phyloP scores from a whole-genome alignment of 2,329 filamentous ascomycete genomes.

The Colletotrichum australisinense region DNA sequence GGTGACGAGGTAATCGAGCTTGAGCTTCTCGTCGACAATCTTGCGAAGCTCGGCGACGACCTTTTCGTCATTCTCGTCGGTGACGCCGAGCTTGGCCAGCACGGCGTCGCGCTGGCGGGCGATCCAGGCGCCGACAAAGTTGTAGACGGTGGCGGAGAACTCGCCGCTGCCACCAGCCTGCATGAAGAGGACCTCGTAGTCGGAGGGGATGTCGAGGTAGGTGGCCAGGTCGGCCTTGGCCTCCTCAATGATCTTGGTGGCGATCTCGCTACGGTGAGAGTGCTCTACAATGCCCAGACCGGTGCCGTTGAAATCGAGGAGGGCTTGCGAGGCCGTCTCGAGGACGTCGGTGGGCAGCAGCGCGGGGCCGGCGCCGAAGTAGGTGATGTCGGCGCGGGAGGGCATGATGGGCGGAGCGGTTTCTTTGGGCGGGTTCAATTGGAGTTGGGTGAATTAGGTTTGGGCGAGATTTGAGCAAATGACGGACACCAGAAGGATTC shows the following conservation, averaged over 20 bases:
- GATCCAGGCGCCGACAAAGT: constrained; percentile 87
- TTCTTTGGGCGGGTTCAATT: not conserved
- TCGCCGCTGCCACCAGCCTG: constrained; percentile 87
- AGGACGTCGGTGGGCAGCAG: constrained; percentile 84
- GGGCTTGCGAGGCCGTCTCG: constrained; percentile 78
- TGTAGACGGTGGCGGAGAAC: constrained; percentile 87
- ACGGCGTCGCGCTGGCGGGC: constrained; percentile 72
- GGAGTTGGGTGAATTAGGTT: not conserved
- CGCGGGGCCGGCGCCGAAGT: constrained; percentile 94
- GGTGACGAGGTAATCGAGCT: constrained; percentile 90
- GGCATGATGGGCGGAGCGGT: constrained; percentile 65
- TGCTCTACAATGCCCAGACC: constrained; percentile 90
- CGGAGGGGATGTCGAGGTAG: constrained; percentile 84
- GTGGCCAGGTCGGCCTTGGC: constrained; percentile 79
- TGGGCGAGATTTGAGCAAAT: not conserved
- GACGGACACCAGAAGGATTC: not conserved
- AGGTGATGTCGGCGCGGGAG: constrained; percentile 78
- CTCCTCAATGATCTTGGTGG: constrained; percentile 81
- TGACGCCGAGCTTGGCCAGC: constrained; percentile 62
- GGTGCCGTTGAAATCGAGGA: constrained; percentile 84
- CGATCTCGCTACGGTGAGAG: constrained; percentile 85
- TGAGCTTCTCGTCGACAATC: constrained; percentile 76
- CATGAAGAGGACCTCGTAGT: constrained; percentile 91
- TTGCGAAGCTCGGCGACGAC: constrained; percentile 70
- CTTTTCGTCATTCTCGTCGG: constrained; percentile 57